Evolutionary conservation across 306 rosid species (phyloP), one percentile per base, ranked within the genome.

Genomic region (Vigna nakashimae): DNA sequence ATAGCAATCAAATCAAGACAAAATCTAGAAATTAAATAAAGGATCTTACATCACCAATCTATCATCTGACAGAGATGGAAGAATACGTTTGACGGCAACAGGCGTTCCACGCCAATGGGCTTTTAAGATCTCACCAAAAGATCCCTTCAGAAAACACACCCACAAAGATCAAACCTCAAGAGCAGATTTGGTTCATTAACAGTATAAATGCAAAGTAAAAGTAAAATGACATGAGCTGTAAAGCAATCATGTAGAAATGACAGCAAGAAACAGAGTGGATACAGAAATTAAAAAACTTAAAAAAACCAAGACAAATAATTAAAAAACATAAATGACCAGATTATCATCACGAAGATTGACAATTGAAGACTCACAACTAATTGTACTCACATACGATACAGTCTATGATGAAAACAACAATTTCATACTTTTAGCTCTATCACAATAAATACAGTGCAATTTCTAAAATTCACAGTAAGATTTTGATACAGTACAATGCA

Each of bases 51-150:
- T 93, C 79, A 93, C 98, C 87, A 88, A 71, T 91, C 96, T 87
- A 85, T 94, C 98, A 85, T 87, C 90, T 30, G 97, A 94, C 49
- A 94, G 96, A 58, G 96, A 90, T 64, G 98, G 94, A 80, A 91
- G 94, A 77, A 94, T 91, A 76, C 96, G 96, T 81, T 94, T 94
- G 80, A 90, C 87, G 53, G 98, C 97, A 56, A 94, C 94, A 11
- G 97, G 97, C 40, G 98, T 94, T 80, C 98, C 98, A 77, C 97
- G 97, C 97, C 96, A 94, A 72, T 82, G 69, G 22, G 94, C 98
- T 84, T 75, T 94, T 71, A 94, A 84, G 79, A 94, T 90, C 90
- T 93, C 98, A 30, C 98, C 96, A 74, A 90, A 93, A 16, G 97
- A 93, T 24, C 98, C 98, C 98, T 93, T 85, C 78, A 83, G 59